Evolutionary conservation across 371 early-diverging fungal species (phyloP), one percentile per base, ranked within the genome.

Genomic region (Mucor piriformis): DNA sequence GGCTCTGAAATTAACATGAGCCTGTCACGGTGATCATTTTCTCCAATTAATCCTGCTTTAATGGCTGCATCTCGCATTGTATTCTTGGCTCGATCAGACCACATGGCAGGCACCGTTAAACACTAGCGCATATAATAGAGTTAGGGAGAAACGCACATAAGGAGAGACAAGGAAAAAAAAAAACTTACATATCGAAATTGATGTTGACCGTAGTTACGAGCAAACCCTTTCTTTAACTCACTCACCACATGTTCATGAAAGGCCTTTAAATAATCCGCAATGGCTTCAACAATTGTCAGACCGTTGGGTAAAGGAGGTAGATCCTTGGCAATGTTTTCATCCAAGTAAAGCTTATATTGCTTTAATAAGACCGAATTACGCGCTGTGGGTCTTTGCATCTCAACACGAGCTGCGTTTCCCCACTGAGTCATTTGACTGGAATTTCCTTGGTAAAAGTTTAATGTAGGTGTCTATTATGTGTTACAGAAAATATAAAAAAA

Each of bases 91-190:
- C 66, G 60, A 50, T 83, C 81, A 54, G 70, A 67, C 74, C 78
- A 80, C 72, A 77, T 78, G 37, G 81, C 81, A 32, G 81, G 81
- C 10, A 83, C 79, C 2, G 83, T 83, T 32, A 83, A 63, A 66
- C 77, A 81, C 61, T 77, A 66, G 37, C 2, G 18, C 0, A 44
- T 24, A 33, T 1, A 2, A 12, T 27, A 6, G 21, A 7, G 12
- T 12, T 10, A 33, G 20, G n/a, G 16, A 10, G 16, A 18, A n/a
- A 16, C 11, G 20, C 27, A 29, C 4, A 29, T 20, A 16, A 50
- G 6, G 18, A 49, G n/a, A 12, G 15, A 37, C 20, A 3, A 2
- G 4, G 24, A 24, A 10, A 29, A 4, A 54, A 38, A 24, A 15
- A 23, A 5, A 56, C 53, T 64, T 69, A 64, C 64, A 61, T 73